Evolutionary conservation across 495 filamentous ascomycete species (phyloP), one percentile per base, ranked within the genome.

Genomic region (Wilcoxina mikolae): DNA sequence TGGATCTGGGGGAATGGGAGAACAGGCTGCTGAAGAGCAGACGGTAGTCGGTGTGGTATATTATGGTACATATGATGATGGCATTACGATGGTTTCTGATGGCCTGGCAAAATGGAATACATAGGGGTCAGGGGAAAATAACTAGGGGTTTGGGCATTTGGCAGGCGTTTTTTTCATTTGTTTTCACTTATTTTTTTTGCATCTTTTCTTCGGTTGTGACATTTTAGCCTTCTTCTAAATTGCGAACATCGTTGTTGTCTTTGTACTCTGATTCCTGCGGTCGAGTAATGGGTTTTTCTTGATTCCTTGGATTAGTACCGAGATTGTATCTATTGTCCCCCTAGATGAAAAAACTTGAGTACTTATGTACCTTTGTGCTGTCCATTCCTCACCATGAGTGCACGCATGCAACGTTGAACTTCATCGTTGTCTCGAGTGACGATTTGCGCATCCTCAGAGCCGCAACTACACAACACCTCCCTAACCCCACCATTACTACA

Each of bases 1-100:
- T 64, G 17, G 57, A 65, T 50, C 25, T 65, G n/a, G 54, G 57
- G 0, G 15, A 49, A 23, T 49, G 22, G 46, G 46, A 49, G 25
- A 49, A 49, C 35, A 39, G 20, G 46, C 24, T 15, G 15, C 24
- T 29, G 39, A 18, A 20, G 25, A 18, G 24, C 46, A 15, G 10
- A 20, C 46, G 46, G 22, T 49, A 49, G 46, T 29, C 4, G 12
- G 12, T 18, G 24, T 11, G 46, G 3, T 27, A 29, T 29, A 49
- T 28, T 39, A 39, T 18, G 35, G 25, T 29, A 23, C 23, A 27
- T 29, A 49, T 49, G 46, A 29, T 29, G 46, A 49, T 29, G 46
- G 29, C n/a, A n/a, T n/a, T n/a, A n/a, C n/a, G n/a, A n/a, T n/a
- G n/a, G n/a, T 39, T 39, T 39, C 35, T 39, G 35, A 39, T 18